Percentiles rank a stretch among this genome's conserved stretches.
phyloP scores from a whole-genome alignment of 495 filamentous ascomycete species.

The Penicillium nucicola region DNA sequence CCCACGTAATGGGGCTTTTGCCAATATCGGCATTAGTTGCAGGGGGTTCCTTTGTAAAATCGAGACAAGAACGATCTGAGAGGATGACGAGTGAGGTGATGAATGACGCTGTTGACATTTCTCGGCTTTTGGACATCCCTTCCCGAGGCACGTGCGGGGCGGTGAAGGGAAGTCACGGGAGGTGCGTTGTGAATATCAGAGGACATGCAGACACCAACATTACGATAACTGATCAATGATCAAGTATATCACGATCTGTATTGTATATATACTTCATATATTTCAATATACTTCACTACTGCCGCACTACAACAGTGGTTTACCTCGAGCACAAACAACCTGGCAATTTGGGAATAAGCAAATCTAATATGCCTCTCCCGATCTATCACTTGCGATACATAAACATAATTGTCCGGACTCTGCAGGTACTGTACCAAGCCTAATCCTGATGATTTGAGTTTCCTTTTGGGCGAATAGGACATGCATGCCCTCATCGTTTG shows the following conservation, averaged over 20 bases:
- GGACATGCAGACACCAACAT: no score
- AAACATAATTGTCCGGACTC: neutral
- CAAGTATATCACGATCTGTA: no score
- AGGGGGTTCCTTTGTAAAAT: slow-evolving; percentile 7
- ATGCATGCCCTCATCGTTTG: slow-evolving; percentile 17
- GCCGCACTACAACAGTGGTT: no score
- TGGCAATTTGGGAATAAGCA: no score
- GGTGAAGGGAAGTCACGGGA: neutral
- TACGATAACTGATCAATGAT: no score
- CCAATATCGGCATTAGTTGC: slow-evolving; percentile 11
- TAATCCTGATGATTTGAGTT: slow-evolving; percentile 12
- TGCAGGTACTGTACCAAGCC: slow-evolving; percentile 22
- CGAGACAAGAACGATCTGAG: neutral
- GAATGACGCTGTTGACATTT: neutral
- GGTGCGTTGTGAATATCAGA: no score
- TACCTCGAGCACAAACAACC: no score
- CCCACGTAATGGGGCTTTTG: slow-evolving; percentile 1
- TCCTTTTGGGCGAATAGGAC: neutral
- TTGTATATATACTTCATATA: no score
- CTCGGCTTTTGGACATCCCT: neutral
- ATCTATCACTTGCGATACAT: slow-evolving; percentile 13
- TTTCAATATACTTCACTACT: no score
- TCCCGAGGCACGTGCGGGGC: slow-evolving; percentile 6
- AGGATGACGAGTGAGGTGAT: neutral
- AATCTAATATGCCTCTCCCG: slow-evolving; percentile 1